Percentiles rank a stretch among this genome's conserved stretches.
Conservation (phyloP, 495 filamentous ascomycete species). For the Thermothielavioides terrestris region DNA sequence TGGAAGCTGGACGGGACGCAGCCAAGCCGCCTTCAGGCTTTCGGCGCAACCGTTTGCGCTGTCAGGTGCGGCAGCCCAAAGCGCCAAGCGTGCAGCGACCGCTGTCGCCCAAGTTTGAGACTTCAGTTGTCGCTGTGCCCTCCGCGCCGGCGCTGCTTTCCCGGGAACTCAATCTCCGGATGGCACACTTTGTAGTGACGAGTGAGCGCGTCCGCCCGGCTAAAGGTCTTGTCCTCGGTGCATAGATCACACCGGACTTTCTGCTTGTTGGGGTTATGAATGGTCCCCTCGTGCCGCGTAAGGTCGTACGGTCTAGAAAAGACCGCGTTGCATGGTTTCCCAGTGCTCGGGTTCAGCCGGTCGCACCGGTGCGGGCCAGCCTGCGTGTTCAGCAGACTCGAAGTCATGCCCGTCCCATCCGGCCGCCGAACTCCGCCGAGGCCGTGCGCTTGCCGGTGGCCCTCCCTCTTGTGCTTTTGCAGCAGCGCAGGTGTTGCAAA, state of each 20-base stretch:
- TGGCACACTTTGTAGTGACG: conserved; percentile 88
- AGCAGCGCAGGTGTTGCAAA: conserved; percentile 81
- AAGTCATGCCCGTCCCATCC: conserved; percentile 17
- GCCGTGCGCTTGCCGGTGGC: conserved; percentile 60
- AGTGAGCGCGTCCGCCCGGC: conserved; percentile 82
- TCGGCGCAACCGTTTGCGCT: background rate
- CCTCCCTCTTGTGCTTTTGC: conserved; percentile 93
- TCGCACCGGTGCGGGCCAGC: conserved; percentile 45
- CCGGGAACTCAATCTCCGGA: conserved; percentile 72
- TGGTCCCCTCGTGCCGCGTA: conserved; percentile 94
- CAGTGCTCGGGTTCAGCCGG: conserved; percentile 88
- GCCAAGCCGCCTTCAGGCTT: background rate
- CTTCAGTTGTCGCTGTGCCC: conserved; percentile 21
- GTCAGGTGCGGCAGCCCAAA: background rate
- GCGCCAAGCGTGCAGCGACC: too few relatives aligned
- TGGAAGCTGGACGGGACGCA: background rate
- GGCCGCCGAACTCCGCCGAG: conserved; percentile 20
- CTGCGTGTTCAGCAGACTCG: conserved; percentile 22
- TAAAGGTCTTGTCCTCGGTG: conserved; percentile 97
- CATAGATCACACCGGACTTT: conserved; percentile 94
- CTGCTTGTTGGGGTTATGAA: conserved; percentile 88
- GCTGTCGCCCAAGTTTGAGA: too few relatives aligned
- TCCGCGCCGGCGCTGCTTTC: conserved; percentile 47
- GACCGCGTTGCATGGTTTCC: conserved; percentile 90
- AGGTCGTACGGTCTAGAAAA: conserved; percentile 98